Conservation (phyloP, 78 protist species). For the Goniomonas avonlea region DNA sequence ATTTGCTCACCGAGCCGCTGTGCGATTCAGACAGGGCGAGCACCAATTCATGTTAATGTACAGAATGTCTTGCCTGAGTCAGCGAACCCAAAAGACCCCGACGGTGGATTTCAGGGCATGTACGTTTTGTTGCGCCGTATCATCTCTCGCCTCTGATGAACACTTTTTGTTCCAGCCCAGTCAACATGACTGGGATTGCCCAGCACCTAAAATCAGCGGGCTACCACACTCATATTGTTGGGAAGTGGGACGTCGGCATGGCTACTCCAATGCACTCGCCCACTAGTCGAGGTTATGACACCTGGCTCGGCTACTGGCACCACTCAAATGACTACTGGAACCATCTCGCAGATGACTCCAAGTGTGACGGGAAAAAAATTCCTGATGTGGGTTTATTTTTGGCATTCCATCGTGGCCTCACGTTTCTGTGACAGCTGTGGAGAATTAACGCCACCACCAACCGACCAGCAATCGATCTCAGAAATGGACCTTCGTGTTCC, state of each 20-base stretch:
- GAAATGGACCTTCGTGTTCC: background rate
- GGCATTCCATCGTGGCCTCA: too few relatives aligned
- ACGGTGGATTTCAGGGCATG: too few relatives aligned
- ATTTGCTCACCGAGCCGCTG: slow-evolving; percentile 25
- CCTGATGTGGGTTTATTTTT: background rate
- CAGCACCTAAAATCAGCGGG: slow-evolving; percentile 23
- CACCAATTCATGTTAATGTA: slow-evolving; percentile 27
- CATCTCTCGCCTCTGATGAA: too few relatives aligned
- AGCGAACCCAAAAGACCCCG: too few relatives aligned
- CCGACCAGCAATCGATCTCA: background rate
- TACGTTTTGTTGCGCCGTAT: too few relatives aligned
- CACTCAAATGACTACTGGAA: background rate
- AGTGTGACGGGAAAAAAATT: background rate
- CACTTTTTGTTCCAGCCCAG: too few relatives aligned
- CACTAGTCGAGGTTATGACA: slow-evolving; percentile 22
- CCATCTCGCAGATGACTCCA: background rate
- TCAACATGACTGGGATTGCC: slow-evolving; percentile 35
- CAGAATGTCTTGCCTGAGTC: background rate
- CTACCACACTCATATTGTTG: slow-evolving; percentile 19
- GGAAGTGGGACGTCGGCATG: slow-evolving; percentile 50
- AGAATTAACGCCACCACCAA: background rate
- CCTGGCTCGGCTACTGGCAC: slow-evolving; percentile 9
- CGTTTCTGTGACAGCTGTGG: too few relatives aligned
- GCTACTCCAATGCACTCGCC: slow-evolving; percentile 36
- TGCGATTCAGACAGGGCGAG: slow-evolving; percentile 28